phyloP scores from a whole-genome alignment of 306 rosid genomes.

The Styphnolobium japonicum region DNA sequence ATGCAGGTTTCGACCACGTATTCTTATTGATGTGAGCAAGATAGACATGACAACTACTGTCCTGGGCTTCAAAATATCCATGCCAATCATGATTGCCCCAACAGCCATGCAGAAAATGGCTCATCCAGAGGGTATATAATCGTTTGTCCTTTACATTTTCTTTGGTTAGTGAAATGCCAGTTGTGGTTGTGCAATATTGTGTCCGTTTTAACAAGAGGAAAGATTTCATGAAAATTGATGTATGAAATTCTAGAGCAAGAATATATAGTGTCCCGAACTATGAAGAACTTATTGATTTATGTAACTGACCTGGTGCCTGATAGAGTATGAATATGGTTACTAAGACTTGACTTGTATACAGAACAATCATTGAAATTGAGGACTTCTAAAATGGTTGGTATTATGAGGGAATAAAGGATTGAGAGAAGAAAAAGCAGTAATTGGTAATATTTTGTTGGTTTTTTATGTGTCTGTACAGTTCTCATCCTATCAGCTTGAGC shows the following conservation, averaged over 20 bases:
- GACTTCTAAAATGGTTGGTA: not conserved
- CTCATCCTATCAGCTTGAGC: not conserved
- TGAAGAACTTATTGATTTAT: not conserved
- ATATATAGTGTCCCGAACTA: not conserved
- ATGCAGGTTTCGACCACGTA: constrained; percentile 89
- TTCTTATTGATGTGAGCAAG: constrained; percentile 93
- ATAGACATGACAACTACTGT: constrained; percentile 88
- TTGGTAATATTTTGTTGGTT: not conserved
- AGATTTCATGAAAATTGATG: not conserved
- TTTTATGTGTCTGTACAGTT: not conserved
- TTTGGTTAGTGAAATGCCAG: not conserved
- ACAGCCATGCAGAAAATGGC: constrained; percentile 99
- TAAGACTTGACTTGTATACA: not conserved
- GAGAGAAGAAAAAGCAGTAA: not conserved
- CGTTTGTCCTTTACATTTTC: constrained; percentile 20
- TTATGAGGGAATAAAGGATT: not conserved
- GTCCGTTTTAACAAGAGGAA: not conserved
- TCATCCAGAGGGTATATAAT: constrained; percentile 81
- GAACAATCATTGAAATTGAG: not conserved
- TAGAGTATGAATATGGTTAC: not conserved
- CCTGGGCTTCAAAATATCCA: constrained; percentile 91
- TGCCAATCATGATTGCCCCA: constrained; percentile 99
- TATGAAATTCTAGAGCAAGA: not conserved
- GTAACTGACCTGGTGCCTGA: not conserved
- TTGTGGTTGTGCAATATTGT: not conserved